Evolutionary conservation across 202 grass and related monocot genomes (phyloP), one percentile per base, ranked within the genome.

Genomic region (Panicum hallii): DNA sequence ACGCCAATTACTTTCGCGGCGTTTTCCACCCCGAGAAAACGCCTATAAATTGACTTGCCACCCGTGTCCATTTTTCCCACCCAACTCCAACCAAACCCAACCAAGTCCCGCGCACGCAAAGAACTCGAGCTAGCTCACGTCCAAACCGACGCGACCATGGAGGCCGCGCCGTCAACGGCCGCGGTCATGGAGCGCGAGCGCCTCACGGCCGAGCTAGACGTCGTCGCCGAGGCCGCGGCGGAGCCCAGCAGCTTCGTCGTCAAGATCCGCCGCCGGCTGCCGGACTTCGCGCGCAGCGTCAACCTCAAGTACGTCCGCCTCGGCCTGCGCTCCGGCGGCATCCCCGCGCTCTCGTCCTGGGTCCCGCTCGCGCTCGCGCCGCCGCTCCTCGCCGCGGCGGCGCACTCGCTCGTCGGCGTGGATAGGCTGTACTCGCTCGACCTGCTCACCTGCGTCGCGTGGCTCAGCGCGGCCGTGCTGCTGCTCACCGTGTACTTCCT

Each of bases 281-380:
- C 94, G 5, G 92, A 97, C 84, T 94, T 97, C 79, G 75, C 91
- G 4, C 88, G 90, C 46, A 94, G 88, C 0, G 90, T 97, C 17
- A 97, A 92, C 67, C 86, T 97, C 78, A 97, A 94, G 86, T 97
- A 97, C 77, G 94, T 97, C 19, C 90, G 90, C 52, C 89, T 97
- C 9, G 94, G 92, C 60, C 71, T 94, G 14, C 67, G 66, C 22
- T 87, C 89, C 38, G 82, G 75, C 43, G 82, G 72, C 78, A 12
- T 79, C 11, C 82, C 81, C 3, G 20, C 43, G 60, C 71, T 72
- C 0, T 48, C 78, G 11, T 65, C 89, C 9, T 89, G 81, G 80
- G 54, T 78, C 5, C 34, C 76, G 16, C 32, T 94, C 38, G 80
- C 85, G n/a, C 69, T 84, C 0, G 82, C 32, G 30, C 34, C 79